phyloP scores from a whole-genome alignment of 306 rosid species.

The Canavalia ensiformis region DNA sequence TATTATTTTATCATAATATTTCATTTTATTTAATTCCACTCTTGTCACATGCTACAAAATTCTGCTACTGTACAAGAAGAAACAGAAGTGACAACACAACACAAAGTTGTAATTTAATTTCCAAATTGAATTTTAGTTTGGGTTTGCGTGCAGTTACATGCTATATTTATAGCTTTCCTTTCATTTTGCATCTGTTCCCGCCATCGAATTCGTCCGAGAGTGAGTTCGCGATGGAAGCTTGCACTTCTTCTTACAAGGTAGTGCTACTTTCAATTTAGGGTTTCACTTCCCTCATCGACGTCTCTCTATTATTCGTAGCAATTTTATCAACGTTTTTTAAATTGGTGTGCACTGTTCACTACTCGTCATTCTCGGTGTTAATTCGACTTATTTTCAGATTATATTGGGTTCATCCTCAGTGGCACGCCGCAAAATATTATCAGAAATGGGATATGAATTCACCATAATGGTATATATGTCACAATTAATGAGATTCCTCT shows the following conservation, averaged over 20 bases:
- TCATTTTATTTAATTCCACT: too few relatives aligned
- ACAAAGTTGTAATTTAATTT: not conserved
- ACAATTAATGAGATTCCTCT: not conserved
- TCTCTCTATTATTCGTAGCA: not conserved
- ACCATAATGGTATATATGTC: conserved; percentile 59
- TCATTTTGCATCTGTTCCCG: conserved; percentile 11
- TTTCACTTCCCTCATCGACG: conserved; percentile 17
- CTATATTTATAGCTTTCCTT: not conserved
- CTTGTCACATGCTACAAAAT: too few relatives aligned
- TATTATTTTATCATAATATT: too few relatives aligned
- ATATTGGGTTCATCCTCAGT: conserved; percentile 77
- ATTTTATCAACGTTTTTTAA: not conserved
- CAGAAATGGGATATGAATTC: conserved; percentile 85
- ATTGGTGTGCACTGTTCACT: not conserved
- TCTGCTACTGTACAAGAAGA: too few relatives aligned
- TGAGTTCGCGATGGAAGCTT: conserved; percentile 55
- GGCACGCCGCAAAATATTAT: conserved; percentile 76
- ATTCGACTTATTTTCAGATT: conserved; percentile 58
- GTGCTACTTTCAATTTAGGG: conserved; percentile 47
- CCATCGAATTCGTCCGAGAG: conserved; percentile 7
- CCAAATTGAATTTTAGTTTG: not conserved
- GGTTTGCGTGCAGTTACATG: not conserved
- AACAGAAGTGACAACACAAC: not conserved
- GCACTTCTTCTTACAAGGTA: conserved; percentile 56
- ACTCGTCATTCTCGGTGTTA: not conserved